phyloP scores from a whole-genome alignment of 2,329 filamentous ascomycete genomes.

The Lachnellula suecica region DNA sequence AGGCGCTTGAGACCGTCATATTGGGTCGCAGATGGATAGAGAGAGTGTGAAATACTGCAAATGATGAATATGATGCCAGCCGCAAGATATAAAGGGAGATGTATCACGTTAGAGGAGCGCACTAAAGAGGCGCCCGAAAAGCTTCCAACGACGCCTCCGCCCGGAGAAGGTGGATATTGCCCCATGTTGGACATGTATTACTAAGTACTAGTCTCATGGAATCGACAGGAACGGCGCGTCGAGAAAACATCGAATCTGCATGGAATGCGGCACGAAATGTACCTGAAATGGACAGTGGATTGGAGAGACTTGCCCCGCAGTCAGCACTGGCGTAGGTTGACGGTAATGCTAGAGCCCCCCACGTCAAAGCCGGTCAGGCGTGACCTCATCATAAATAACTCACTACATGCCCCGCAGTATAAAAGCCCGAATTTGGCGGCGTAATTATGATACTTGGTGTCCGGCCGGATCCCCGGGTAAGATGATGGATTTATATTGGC shows the following conservation, averaged over 20 bases:
- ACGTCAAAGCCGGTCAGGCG: conserved; percentile 18
- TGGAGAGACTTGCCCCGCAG: conserved; percentile 23
- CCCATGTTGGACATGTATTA: conserved; percentile 10
- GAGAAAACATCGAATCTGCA: no score
- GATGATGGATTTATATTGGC: conserved; percentile 1
- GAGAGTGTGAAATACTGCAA: not conserved
- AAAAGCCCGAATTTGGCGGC: conserved; percentile 3
- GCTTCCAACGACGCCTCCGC: conserved; percentile 5
- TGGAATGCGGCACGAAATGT: conserved; percentile 3
- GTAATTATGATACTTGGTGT: conserved; percentile 11
- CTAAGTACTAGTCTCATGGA: conserved; percentile 8
- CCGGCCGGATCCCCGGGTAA: conserved; percentile 17
- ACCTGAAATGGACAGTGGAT: conserved; percentile 22
- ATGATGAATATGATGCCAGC: conserved; percentile 4
- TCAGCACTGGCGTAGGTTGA: conserved; percentile 20
- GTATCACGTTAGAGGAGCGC: conserved; percentile 4
- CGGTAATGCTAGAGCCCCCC: conserved; percentile 18
- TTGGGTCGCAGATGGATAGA: conserved; percentile 4
- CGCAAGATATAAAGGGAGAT: not conserved
- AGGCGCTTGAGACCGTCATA: conserved; percentile 21
- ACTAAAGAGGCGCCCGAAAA: conserved; percentile 20
- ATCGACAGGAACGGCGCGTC: conserved; percentile 17
- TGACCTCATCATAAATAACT: conserved; percentile 31
- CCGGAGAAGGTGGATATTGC: conserved; percentile 5
- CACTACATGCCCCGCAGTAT: conserved; percentile 15